Base-by-base conservation (phyloP, 2,329 filamentous ascomycete genomes). In the Helicocarpus griseus region DNA sequence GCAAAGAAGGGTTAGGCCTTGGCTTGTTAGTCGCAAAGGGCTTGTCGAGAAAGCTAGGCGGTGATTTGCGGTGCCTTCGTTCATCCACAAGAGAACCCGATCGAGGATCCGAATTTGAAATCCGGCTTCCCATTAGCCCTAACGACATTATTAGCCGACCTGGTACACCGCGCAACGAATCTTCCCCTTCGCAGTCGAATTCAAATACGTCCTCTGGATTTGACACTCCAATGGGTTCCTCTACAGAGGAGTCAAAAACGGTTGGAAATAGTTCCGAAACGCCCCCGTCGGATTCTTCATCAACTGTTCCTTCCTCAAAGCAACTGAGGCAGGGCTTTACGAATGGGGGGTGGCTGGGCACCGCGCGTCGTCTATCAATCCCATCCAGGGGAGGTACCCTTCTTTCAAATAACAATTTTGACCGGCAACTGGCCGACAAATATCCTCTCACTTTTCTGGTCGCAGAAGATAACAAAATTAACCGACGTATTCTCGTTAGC, bases 11-110 rank as follows among this genome's bases (percentile, higher is more conserved):
- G 0, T 71, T 87, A 2, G 84, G 84, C 0, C 70, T 87, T 5
- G 83, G 84, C 26, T 69, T 87, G 9, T 74, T 87, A 61, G 84
- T 87, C n/a, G 84, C 83, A 0, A 87, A 86, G 65, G 83, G 83
- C 3, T 73, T 86, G 43, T 81, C 83, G 4, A 75, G 83, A 50
- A 84, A 82, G 62, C 77, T 87, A 51, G 82, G 83, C 24, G 84
- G 84, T 14, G 83, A 87, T 64, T 69, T 87, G 19, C 76, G 78
- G 48, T 81, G 83, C 57, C 74, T 82, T 39, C 75, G 77, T 47
- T 85, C 84, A 4, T 77, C 80, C 29, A 83, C 81, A 0, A 71
- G 75, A 7, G 82, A 82, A 0, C 76, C 80, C 8, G 66, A 73
- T 29, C 78, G 76, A 60, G 84, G 84, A 9, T 81, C 81, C 0